A percentile compares a stretch with the other conserved stretches of the same genome.
Conservation (phyloP, 192 early-diverging fungal species). For the Funneliformis geosporum region DNA sequence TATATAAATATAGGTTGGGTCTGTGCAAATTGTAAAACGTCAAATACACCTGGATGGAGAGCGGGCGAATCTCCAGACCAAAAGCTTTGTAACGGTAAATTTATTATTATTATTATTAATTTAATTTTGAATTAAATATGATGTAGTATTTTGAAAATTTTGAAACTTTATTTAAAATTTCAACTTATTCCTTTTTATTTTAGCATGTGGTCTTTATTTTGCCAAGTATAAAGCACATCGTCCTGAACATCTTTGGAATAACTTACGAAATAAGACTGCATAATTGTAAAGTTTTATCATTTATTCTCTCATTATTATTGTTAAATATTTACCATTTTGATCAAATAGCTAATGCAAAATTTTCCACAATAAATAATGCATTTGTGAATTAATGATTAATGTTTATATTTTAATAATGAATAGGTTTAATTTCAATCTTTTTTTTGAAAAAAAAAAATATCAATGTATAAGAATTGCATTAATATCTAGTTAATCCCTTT, state of each 20-base stretch:
- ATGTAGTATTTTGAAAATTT: neutral
- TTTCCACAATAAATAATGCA: too few species aligned
- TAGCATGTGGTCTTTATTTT: slow-evolving; percentile 32
- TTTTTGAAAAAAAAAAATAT: too few species aligned
- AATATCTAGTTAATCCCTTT: too few species aligned
- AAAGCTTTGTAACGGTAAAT: slow-evolving; percentile 36
- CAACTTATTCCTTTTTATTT: neutral
- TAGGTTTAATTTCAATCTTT: too few species aligned
- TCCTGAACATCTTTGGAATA: slow-evolving; percentile 24
- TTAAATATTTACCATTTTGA: too few species aligned
- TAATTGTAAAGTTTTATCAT: neutral
- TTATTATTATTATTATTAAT: neutral
- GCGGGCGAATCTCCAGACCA: slow-evolving; percentile 35
- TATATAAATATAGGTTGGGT: slow-evolving; percentile 2
- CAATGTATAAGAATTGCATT: too few species aligned
- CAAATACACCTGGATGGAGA: slow-evolving; percentile 34
- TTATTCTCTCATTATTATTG: too few species aligned
- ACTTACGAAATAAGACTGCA: slow-evolving; percentile 4
- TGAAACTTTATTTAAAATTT: neutral
- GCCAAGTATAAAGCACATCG: slow-evolving; percentile 25
- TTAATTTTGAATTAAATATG: neutral
- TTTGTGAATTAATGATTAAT: too few species aligned
- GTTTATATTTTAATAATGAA: too few species aligned
- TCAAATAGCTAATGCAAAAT: too few species aligned
- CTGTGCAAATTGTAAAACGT: slow-evolving; percentile 34